phyloP scores from a whole-genome alignment of 768 basidiomycete species.

The Amanita rubescens region DNA sequence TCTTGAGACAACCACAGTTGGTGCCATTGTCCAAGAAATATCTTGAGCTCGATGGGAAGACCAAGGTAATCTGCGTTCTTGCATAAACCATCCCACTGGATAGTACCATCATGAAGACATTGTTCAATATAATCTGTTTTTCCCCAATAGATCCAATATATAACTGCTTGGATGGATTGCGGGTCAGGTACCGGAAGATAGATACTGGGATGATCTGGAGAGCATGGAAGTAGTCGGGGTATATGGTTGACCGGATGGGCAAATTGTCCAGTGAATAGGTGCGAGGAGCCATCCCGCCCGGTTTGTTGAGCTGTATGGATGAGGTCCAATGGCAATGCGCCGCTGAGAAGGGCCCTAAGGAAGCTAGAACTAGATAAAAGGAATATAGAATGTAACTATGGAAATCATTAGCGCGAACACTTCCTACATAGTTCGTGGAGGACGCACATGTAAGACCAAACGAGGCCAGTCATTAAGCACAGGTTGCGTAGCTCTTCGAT shows the following conservation, averaged over 20 bases:
- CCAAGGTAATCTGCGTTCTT: constrained; percentile 88
- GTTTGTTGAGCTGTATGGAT: constrained; percentile 31
- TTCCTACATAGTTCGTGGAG: not conserved
- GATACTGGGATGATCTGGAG: constrained; percentile 58
- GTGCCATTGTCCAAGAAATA: constrained; percentile 74
- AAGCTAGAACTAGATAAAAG: constrained; percentile 78
- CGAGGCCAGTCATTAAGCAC: constrained; percentile 42
- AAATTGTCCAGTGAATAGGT: constrained; percentile 22
- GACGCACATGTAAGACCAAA: constrained; percentile 54
- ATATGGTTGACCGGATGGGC: constrained; percentile 43
- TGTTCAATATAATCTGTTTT: constrained; percentile 56
- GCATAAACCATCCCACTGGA: constrained; percentile 83
- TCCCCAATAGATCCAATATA: constrained; percentile 84
- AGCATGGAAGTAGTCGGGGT: constrained; percentile 64
- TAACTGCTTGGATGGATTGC: constrained; percentile 58
- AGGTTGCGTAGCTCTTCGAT: constrained; percentile 47
- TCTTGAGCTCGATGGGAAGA: constrained; percentile 66
- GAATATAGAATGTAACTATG: constrained; percentile 73
- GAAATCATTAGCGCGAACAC: not conserved
- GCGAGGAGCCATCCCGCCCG: constrained; percentile 15
- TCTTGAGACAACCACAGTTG: constrained; percentile 43
- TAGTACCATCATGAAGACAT: constrained; percentile 52
- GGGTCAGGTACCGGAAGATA: constrained; percentile 74
- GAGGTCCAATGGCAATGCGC: constrained; percentile 54
- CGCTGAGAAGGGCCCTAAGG: constrained; percentile 63